Evolutionary conservation across 805 yeast species (phyloP).

Genomic region (Torulaspora delbrueckii): DNA sequence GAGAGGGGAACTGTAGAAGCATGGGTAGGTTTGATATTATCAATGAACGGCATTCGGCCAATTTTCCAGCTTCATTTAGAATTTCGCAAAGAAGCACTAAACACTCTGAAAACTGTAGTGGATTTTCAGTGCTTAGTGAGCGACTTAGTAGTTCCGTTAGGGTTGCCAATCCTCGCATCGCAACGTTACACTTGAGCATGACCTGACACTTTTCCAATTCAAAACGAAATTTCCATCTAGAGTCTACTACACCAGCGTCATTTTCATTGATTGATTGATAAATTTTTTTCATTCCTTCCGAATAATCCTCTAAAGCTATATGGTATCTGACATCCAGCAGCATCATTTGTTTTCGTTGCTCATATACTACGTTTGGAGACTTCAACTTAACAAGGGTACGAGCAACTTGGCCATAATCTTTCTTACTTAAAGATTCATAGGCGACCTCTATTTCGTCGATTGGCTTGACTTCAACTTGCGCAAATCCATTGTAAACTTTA

Average conservation of each 20-base stretch:
- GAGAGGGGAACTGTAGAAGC: conserved; percentile 8
- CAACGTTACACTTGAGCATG: conserved; percentile 40
- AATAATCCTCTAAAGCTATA: conserved; percentile 32
- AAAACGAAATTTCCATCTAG: conserved; percentile 29
- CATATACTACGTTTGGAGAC: conserved; percentile 32
- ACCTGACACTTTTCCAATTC: conserved; percentile 24
- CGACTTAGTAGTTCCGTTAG: conserved; percentile 46
- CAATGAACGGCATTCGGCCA: conserved; percentile 34
- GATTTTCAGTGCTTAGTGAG: conserved; percentile 45
- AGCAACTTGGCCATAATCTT: conserved; percentile 40
- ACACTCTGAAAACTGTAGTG: conserved; percentile 44
- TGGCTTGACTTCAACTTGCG: not conserved
- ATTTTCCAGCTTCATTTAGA: conserved; percentile 39
- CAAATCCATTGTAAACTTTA: conserved; percentile 15
- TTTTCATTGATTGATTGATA: conserved; percentile 18
- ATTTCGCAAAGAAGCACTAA: conserved; percentile 43
- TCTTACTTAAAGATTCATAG: conserved; percentile 1
- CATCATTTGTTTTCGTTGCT: conserved; percentile 40
- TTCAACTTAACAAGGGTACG: conserved; percentile 37
- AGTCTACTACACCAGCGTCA: conserved; percentile 24
- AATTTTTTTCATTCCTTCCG: conserved; percentile 26
- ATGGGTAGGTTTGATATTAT: conserved; percentile 7
- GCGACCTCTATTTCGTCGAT: conserved; percentile 14
- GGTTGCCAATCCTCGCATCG: conserved; percentile 47
- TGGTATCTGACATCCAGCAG: conserved; percentile 39